phyloP scores from a whole-genome alignment of 306 rosid species.

The Quillaja saponaria region DNA sequence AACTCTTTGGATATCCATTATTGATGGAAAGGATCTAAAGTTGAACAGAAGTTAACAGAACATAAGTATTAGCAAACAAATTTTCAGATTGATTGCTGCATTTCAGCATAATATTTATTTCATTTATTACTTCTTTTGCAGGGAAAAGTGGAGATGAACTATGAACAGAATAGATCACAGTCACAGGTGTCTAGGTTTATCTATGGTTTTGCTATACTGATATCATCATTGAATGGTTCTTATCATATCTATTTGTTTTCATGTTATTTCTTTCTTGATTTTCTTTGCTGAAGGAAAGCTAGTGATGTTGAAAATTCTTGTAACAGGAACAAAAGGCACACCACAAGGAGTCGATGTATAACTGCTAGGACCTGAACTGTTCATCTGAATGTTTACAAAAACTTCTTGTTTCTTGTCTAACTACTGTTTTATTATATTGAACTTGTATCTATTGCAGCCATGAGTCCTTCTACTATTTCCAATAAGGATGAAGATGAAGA shows the following conservation, averaged over 20 bases:
- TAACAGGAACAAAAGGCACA: slow-evolving; percentile 40
- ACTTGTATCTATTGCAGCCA: slow-evolving; percentile 49
- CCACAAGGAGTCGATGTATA: slow-evolving; percentile 63
- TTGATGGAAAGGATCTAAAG: too few species aligned
- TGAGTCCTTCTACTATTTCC: slow-evolving; percentile 49
- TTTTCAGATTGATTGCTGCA: not conserved
- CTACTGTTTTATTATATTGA: slow-evolving; percentile 2
- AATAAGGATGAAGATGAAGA: slow-evolving; percentile 52
- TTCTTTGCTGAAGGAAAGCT: slow-evolving; percentile 47
- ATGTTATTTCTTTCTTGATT: slow-evolving; percentile 6
- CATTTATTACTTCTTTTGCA: slow-evolving; percentile 28
- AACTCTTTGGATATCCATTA: too few species aligned
- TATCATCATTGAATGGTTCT: slow-evolving; percentile 18
- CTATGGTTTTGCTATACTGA: slow-evolving; percentile 11
- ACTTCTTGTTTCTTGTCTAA: not conserved
- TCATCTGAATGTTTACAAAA: not conserved
- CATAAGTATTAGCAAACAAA: too few species aligned
- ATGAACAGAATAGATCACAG: slow-evolving; percentile 36
- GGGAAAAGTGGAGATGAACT: slow-evolving; percentile 47
- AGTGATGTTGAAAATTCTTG: slow-evolving; percentile 37
- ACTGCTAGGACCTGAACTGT: slow-evolving; percentile 22
- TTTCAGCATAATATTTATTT: slow-evolving; percentile 2
- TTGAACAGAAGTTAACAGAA: too few species aligned
- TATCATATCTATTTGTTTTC: slow-evolving; percentile 11
- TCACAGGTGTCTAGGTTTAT: slow-evolving; percentile 42